Base-by-base conservation (phyloP, 805 yeast species). In the Cyberlindnera mississippiensis region DNA sequence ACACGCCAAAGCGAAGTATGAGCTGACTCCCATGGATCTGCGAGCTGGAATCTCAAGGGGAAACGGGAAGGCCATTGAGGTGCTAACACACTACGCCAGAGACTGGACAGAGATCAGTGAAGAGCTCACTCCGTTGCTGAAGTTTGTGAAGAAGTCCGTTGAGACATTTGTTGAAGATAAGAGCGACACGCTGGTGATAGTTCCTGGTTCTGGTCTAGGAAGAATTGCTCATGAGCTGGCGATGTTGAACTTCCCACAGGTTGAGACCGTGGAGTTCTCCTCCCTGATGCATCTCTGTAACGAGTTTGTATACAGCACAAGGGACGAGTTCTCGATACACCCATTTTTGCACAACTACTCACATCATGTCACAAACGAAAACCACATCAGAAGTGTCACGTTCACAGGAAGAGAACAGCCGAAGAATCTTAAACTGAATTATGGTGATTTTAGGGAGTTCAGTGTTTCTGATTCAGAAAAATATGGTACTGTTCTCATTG, bases 181-280 rank as follows among this genome's bases (percentile, higher is more conserved):
- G 29, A 14, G 43, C 0, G 62, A 65, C 6, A 75, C 85, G 0
- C 62, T 76, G 11, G 71, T 87, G 0, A 63, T 90, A 4, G 75
- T 86, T 1, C 97, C 98, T 0, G 98, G 98, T 0, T 77, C 93
- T 2, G 98, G 98, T 0, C 67, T 85, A 19, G 96, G 96, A 0
- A 67, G 88, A 49, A 64, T 88, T 0, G 81, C 96, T 2, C 80
- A 80, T 56, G 86, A 80, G 45, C 45, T 87, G 19, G 61, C 73
- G 0, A 45, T 43, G 10, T 71, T 69, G 33, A 45, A 65, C 6
- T 73, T 67, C 46, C 61, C 61, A 0, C 54, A 68, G 4, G 89
- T 87, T 0, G 82, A 81, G 45, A 80, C 95, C 0, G 73, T 87
- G 26, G 98, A 90, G 57, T 77, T 72, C 55, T 84, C 91, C 3